Conservation (phyloP, 164 flowering plant genomes). For the Liquidambar formosana region DNA sequence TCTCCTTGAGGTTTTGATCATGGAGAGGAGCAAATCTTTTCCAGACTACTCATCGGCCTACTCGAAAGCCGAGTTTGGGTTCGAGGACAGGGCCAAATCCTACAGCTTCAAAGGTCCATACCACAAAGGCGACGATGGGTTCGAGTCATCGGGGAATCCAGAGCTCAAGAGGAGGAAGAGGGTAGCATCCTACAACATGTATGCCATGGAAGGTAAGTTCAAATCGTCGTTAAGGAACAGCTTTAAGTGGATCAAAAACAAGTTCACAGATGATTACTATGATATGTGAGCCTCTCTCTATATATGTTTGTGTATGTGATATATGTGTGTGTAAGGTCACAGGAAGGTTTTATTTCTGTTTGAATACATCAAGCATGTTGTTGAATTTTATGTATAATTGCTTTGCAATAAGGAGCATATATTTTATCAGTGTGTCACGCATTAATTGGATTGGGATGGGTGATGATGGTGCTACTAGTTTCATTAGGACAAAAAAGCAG, state of each 20-base stretch:
- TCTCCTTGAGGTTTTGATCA: background rate
- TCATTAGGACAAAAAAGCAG: no score
- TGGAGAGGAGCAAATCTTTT: constrained; percentile 41
- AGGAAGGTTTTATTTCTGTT: no score
- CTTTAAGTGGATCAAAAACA: constrained; percentile 65
- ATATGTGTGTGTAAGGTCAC: no score
- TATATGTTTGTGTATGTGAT: no score
- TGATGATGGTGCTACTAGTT: no score
- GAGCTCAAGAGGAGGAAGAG: constrained; percentile 58
- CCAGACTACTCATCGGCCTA: constrained; percentile 27
- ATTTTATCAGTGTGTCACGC: no score
- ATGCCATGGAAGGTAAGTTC: constrained; percentile 52
- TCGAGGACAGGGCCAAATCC: constrained; percentile 44
- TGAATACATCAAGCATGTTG: no score
- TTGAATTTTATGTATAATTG: no score
- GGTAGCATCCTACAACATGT: constrained; percentile 55
- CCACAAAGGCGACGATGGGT: constrained; percentile 8
- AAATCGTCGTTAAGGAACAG: constrained; percentile 49
- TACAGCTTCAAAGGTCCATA: constrained; percentile 57
- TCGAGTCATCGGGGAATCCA: constrained; percentile 27
- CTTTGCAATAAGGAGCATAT: no score
- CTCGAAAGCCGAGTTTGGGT: constrained; percentile 31
- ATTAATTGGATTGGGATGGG: no score
- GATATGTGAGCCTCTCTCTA: constrained; percentile 9
- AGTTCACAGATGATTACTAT: constrained; percentile 33